Percentiles rank a stretch among this genome's conserved stretches.
Evolutionary conservation across 2,329 filamentous ascomycete species (phyloP).

Genomic region (Xylaria digitata): DNA sequence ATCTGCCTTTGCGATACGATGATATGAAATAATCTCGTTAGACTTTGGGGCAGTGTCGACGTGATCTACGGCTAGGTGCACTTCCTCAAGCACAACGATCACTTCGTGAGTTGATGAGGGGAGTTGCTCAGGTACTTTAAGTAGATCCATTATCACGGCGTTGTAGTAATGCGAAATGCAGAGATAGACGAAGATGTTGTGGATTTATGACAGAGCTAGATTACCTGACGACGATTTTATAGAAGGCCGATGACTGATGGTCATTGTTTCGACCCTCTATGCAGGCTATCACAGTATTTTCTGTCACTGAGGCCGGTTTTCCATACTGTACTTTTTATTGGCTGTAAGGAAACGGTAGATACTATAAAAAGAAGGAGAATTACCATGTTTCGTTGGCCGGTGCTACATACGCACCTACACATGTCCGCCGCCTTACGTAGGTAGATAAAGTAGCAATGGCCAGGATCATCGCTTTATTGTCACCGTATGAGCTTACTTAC

Average conservation of each 20-base stretch:
- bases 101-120: constrained; percentile 41
- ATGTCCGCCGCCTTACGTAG: too few species aligned
- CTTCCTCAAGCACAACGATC: constrained; percentile 39
- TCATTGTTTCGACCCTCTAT: not conserved
- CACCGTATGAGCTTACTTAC: too few species aligned
- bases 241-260: not conserved
- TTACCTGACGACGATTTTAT: too few species aligned
- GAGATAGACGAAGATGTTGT: not conserved
- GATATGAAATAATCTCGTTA: constrained; percentile 41
- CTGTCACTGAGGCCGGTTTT: not conserved
- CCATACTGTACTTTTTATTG: not conserved
- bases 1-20: constrained; percentile 25
- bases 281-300: not conserved
- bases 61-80: constrained; percentile 35
- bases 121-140: constrained; percentile 30
- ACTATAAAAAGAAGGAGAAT: not conserved
- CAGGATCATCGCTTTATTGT: too few species aligned
- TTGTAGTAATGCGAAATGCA: not conserved
- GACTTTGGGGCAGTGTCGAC: constrained; percentile 36
- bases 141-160: constrained; percentile 2
- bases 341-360: not conserved
- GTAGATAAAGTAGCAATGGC: too few species aligned
- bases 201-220: not conserved
- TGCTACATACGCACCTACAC: too few species aligned
- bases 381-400: too few species aligned